Evolutionary conservation across 2,329 filamentous ascomycete species (phyloP).

Genomic region (Drechmeria coniospora): DNA sequence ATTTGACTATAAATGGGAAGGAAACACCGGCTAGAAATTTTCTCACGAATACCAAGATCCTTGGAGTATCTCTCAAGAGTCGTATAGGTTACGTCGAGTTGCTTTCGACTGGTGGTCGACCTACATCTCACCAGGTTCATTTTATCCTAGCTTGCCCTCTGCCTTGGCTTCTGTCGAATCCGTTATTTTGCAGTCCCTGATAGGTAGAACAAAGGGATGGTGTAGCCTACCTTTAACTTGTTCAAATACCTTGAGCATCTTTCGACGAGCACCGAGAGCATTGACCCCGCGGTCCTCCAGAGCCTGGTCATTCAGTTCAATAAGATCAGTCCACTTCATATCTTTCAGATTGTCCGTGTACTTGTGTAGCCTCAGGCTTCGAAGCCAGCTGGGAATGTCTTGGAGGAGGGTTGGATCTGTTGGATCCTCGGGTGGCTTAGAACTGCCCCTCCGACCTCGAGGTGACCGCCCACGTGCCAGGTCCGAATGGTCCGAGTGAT

Average conservation of each 20-base stretch:
- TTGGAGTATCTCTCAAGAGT: neutral
- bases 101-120: too few species aligned
- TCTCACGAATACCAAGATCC: too few species aligned
- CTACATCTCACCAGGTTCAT: neutral
- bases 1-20: too few species aligned
- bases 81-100: too few species aligned
- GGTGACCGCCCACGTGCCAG: slow-evolving; percentile 83
- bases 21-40: too few species aligned
- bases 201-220: too few species aligned
- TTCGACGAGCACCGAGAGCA: slow-evolving; percentile 81
- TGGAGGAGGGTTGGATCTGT: slow-evolving; percentile 81
- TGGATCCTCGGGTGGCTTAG: slow-evolving; percentile 94
- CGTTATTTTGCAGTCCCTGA: slow-evolving; percentile 11
- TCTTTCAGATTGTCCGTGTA: slow-evolving; percentile 98
- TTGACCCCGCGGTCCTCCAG: slow-evolving; percentile 89
- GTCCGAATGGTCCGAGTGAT: slow-evolving; percentile 87
- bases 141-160: slow-evolving; percentile 50
- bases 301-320: slow-evolving; percentile 85
- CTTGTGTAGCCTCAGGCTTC: slow-evolving; percentile 90
- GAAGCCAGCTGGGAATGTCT: slow-evolving; percentile 91
- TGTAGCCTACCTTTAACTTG: slow-evolving; percentile 59
- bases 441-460: slow-evolving; percentile 80
- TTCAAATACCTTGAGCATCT: slow-evolving; percentile 99
- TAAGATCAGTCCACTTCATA: slow-evolving; percentile 85
- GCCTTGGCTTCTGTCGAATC: slow-evolving; percentile 46